phyloP scores from a whole-genome alignment of 2,329 filamentous ascomycete genomes.

The Didymella sp. region DNA sequence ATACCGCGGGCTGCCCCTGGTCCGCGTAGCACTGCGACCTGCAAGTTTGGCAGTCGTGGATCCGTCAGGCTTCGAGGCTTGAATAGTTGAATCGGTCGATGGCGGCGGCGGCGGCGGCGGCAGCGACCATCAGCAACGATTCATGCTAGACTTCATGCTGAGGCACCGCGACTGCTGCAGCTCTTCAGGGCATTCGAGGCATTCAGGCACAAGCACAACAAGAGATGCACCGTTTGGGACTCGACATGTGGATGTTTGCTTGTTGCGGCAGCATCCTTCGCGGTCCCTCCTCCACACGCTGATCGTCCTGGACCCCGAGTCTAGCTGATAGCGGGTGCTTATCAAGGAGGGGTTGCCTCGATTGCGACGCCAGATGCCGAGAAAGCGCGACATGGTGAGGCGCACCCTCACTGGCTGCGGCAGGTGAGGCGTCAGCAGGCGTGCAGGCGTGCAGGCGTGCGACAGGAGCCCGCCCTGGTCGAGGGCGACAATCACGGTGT shows the following conservation, averaged over 20 bases:
- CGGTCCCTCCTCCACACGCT: constrained; percentile 32
- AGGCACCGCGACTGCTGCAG: constrained; percentile 6
- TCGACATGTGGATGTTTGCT: constrained; percentile 27
- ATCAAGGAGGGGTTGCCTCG: constrained; percentile 35
- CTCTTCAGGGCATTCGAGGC: neutral
- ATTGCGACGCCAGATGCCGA: constrained; percentile 31
- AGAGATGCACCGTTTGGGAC: constrained; percentile 3
- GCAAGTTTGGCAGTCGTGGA: constrained; percentile 17
- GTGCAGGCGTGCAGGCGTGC: constrained; percentile 12
- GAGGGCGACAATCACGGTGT: constrained; percentile 15
- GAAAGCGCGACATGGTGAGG: constrained; percentile 13
- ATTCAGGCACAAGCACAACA: constrained; percentile 1
- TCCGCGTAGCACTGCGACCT: constrained; percentile 10
- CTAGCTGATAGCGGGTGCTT: constrained; percentile 41
- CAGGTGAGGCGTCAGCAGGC: constrained; percentile 27
- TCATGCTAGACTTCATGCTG: constrained; percentile 15
- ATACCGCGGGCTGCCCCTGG: constrained; percentile 19
- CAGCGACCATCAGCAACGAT: constrained; percentile 9
- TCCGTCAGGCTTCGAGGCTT: constrained; percentile 17
- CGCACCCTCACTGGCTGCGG: constrained; percentile 34
- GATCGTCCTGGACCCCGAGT: constrained; percentile 27
- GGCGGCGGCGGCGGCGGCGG: constrained; percentile 17
- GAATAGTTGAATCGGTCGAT: constrained; percentile 32
- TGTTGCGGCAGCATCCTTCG: constrained; percentile 27
- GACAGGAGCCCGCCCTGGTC: constrained; percentile 17